Evolutionary conservation across 2,329 filamentous ascomycete genomes (phyloP).

Genomic region (Colletotrichum sp.): DNA sequence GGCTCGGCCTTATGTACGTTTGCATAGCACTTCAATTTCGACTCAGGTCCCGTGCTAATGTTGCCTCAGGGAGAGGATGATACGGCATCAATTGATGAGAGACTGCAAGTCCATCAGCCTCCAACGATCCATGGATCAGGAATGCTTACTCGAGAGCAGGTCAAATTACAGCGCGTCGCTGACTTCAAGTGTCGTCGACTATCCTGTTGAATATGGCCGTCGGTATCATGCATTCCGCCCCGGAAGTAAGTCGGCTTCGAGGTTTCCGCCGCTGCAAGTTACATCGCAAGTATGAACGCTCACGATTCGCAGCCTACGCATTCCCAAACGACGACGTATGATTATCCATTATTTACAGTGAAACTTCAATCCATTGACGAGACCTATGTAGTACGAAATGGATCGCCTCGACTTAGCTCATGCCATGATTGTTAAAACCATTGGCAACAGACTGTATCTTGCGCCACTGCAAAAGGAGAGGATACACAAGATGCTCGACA

Average conservation of each 20-base stretch:
- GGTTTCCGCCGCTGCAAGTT: fast-evolving
- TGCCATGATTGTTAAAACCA: background rate
- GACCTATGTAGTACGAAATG: background rate
- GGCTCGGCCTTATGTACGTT: background rate
- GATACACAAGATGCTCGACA: background rate
- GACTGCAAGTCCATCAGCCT: background rate
- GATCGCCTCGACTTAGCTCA: background rate
- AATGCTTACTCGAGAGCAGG: background rate
- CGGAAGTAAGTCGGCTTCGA: background rate
- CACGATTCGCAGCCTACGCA: background rate
- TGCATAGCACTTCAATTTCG: fast-evolving
- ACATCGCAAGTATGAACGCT: fast-evolving
- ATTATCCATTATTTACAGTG: background rate
- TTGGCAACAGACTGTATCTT: background rate
- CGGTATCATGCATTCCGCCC: background rate
- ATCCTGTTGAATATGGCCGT: background rate
- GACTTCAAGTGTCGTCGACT: background rate
- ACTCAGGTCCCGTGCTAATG: background rate
- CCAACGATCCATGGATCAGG: too few species aligned
- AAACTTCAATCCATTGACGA: background rate
- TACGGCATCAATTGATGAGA: background rate
- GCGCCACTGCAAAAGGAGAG: background rate
- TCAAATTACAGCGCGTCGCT: background rate
- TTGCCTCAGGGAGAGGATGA: background rate
- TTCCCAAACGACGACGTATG: background rate